Conservation (phyloP, 257 asterid species). For the Nicotiana attenuata region DNA sequence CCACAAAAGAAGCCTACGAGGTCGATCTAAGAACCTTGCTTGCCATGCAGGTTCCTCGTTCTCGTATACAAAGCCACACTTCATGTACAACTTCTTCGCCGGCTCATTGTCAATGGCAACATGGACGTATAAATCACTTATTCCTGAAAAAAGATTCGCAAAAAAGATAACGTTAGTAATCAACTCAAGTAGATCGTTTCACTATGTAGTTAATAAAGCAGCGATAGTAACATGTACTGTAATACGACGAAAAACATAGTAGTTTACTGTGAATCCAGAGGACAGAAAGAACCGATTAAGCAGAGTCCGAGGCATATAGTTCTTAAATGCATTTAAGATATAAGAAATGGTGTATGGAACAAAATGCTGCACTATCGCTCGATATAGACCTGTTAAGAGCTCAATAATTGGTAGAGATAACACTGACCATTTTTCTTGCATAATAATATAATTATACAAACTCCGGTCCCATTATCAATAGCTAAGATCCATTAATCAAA, state of each 20-base stretch:
- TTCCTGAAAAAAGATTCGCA: conserved; percentile 37
- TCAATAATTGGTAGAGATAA: not conserved
- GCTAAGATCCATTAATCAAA: no score
- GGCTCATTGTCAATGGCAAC: conserved; percentile 86
- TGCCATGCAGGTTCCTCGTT: conserved; percentile 94
- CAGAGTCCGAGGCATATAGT: no score
- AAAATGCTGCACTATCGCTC: not conserved
- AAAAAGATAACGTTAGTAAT: no score
- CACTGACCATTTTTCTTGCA: no score
- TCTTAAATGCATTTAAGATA: no score
- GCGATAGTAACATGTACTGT: not conserved
- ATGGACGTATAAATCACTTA: conserved; percentile 87
- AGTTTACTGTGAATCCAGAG: no score
- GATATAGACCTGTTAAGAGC: not conserved
- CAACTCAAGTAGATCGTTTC: not conserved
- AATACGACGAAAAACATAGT: not conserved
- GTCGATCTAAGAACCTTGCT: conserved; percentile 90
- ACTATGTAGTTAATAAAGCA: no score
- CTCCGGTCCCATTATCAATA: no score
- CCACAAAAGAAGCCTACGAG: conserved; percentile 84
- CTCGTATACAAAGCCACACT: conserved; percentile 77
- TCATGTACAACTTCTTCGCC: conserved; percentile 71
- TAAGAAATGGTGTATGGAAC: not conserved
- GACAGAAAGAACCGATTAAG: no score
- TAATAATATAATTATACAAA: no score